Evolutionary conservation across 2,329 filamentous ascomycete genomes (phyloP), one percentile per base, ranked within the genome.

Genomic region (Colletotrichum sojae): DNA sequence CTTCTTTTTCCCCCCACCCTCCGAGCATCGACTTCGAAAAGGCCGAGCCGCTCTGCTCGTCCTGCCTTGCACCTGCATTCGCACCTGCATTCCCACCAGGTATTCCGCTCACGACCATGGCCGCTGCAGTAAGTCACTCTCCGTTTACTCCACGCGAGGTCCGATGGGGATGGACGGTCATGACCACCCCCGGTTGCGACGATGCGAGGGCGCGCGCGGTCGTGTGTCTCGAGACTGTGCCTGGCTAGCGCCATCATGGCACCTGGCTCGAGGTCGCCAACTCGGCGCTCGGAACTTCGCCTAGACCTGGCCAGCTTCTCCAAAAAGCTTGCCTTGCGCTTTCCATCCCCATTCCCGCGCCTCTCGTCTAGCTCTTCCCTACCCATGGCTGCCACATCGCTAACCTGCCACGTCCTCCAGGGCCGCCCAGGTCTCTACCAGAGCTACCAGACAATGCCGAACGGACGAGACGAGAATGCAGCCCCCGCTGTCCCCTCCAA

Each of bases 381-480:
- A 22, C 52, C 43, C 60, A 67, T 69, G 65, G 59, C 60, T 64
- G 60, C 61, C 54, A 60, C 60, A 18, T 58, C 40, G 55, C 68
- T 71, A 68, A 67, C 67, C 55, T 68, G 63, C 27, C 62, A 67
- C 71, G 49, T 71, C 59, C 18, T 53, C 22, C 73, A 84, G 82
- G 73, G 77, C 69, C 78, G 79, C 73, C 73, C 77, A 68, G 80
- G 78, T 75, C 78, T 77, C 68, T 83, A 83, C 71, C 73, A 79
- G 53, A 79, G 76, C 73, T 78, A 81, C 75, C 75, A 73, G 16
- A n/a, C 54, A 27, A 80, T 79, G 76, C 63, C 70, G 56, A 78
- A 77, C 64, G 73, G 72, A n/a, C 74, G 72, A 25, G 73, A 63
- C 60, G 79, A 81, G 22, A 77, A 76, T 58, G 40, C 74, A 16